Evolutionary conservation across 2,329 filamentous ascomycete species (phyloP), one percentile per base, ranked within the genome.

Genomic region (Nemania abortiva): DNA sequence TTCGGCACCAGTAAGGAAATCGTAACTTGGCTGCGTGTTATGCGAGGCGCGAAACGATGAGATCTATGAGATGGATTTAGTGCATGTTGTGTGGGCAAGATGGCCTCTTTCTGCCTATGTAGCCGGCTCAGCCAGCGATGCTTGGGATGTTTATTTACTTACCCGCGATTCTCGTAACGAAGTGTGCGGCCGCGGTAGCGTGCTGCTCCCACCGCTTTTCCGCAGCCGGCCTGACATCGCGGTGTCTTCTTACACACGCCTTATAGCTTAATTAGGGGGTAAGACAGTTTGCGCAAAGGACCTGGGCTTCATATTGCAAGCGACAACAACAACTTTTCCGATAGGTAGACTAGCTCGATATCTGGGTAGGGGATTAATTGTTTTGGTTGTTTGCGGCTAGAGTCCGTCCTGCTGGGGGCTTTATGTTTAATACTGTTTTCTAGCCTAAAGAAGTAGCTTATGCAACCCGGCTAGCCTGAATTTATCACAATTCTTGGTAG

Each of bases 1-100:
- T 29, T 88, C 84, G 63, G 82, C 84, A 31, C 87, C 88, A 1
- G 86, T 85, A 10, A 91, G 78, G 45, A 90, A 83, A 73, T 91
- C 88, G 73, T 88, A 90, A 6, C 85, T 84, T 0, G 88, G 87
- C 69, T 88, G 88, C 13, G 71, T 75, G 37, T 85, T 81, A 57
- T 88, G 87, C 1, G 77, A 77, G 39, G 85, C 80, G 63, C 86
- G 84, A 62, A 86, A 84, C 1, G 84, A 81, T 6, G 84, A 81
- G 68, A 85, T 76, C 83, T 84, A 57, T 6, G 60, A 56, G 63
- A 52, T 13, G 22, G 4, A 11, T 2, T 27, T 27, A 27, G n/a
- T 6, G n/a, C 11, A 31, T 24, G 29, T 39, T 24, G n/a, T 61
- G 54, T 64, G 18, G 65, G 68, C 22, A 58, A 39, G 37, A 31